Evolutionary conservation across 2,329 filamentous ascomycete species (phyloP).

Genomic region (Plectosphaerella sp.): DNA sequence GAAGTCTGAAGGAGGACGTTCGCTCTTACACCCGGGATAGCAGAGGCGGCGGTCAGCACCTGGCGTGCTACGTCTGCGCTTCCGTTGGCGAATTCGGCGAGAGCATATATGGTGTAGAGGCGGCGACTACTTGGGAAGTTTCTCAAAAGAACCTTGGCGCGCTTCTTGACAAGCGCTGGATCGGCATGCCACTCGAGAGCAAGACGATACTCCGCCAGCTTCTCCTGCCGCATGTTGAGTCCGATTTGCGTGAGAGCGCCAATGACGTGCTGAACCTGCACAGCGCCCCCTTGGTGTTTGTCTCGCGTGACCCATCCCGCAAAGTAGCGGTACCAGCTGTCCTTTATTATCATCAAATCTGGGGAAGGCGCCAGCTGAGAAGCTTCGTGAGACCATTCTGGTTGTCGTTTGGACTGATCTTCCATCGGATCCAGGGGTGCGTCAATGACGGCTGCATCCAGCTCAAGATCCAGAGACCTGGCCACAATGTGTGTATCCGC

Average conservation of each 20-base stretch:
- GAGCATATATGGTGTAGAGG: constrained; percentile 76
- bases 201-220: constrained; percentile 65
- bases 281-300: constrained; percentile 19
- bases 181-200: constrained; percentile 60
- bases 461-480: constrained; percentile 1
- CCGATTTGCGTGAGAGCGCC: constrained; percentile 56
- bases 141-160: constrained; percentile 71
- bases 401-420: not conserved
- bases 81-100: constrained; percentile 60
- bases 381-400: constrained; percentile 5
- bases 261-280: constrained; percentile 42
- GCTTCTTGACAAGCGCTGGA: constrained; percentile 55
- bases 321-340: constrained; percentile 40
- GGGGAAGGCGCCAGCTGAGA: constrained; percentile 26
- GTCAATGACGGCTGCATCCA: constrained; percentile 1
- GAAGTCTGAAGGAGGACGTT: not conserved
- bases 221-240: constrained; percentile 34
- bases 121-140: constrained; percentile 56
- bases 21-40: not conserved
- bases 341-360: constrained; percentile 49
- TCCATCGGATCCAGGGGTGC: not conserved
- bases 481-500: constrained; percentile 16
- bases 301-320: constrained; percentile 15
- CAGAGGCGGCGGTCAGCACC: constrained; percentile 45
- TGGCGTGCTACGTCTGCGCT: constrained; percentile 55